A percentile compares a stretch with the other conserved stretches of the same genome.
Conservation (phyloP, 345 rosid genomes). For the Erodium maritimum region DNA sequence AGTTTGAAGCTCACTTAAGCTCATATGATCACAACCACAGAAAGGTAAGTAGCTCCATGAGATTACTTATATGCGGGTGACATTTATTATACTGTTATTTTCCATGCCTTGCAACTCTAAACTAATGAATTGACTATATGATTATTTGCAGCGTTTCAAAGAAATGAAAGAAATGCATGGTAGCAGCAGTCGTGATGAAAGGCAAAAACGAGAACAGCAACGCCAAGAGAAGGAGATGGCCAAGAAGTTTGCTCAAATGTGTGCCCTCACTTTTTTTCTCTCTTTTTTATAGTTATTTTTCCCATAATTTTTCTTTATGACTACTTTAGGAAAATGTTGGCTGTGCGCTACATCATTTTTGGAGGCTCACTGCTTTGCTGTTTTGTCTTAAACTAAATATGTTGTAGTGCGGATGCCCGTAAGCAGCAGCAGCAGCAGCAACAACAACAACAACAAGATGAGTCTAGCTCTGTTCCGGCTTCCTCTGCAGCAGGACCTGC, state of each 20-base stretch:
- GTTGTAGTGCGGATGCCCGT: slow-evolving; percentile 70
- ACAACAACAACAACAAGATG: slow-evolving; percentile 33
- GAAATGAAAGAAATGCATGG: slow-evolving; percentile 95
- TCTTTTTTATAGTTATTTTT: background rate
- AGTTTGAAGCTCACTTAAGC: slow-evolving; percentile 90
- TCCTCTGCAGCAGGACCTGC: slow-evolving; percentile 23
- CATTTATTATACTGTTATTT: no score
- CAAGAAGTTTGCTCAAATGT: slow-evolving; percentile 22
- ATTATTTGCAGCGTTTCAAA: slow-evolving; percentile 64
- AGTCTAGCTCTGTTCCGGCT: slow-evolving; percentile 28
- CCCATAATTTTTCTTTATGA: background rate
- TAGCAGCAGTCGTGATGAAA: slow-evolving; percentile 75
- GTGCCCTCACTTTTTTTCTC: background rate
- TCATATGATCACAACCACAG: slow-evolving; percentile 98
- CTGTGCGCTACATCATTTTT: background rate
- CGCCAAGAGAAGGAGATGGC: slow-evolving; percentile 91
- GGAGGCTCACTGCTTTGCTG: background rate
- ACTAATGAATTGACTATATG: slow-evolving; percentile 3
- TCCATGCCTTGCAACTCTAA: background rate
- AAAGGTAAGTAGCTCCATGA: slow-evolving; percentile 38
- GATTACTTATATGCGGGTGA: background rate
- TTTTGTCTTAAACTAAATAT: background rate
- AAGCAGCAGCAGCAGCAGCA: slow-evolving; percentile 41
- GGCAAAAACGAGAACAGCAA: slow-evolving; percentile 78
- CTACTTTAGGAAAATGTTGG: background rate